phyloP scores from a whole-genome alignment of 169 alveolate species.

The Plasmodium gonderi region DNA sequence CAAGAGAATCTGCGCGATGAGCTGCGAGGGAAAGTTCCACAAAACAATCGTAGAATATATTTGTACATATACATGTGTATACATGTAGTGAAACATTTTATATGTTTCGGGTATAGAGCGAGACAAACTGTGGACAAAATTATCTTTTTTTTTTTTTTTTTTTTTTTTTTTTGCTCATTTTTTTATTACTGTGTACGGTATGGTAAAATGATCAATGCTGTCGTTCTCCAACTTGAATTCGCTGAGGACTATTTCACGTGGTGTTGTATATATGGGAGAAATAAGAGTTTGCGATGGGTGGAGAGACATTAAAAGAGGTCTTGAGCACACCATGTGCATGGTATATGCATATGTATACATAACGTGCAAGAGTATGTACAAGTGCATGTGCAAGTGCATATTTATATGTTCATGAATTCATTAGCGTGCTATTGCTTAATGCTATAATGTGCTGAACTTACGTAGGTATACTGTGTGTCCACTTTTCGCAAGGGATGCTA shows the following conservation, averaged over 20 bases:
- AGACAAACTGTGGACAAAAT: background rate
- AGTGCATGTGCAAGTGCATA: background rate
- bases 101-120: background rate
- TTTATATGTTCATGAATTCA: background rate
- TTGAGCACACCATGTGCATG: no score
- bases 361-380: background rate
- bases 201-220: constrained; percentile 40
- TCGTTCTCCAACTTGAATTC: constrained; percentile 42
- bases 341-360: no score
- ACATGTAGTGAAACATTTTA: background rate
- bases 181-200: constrained; percentile 11
- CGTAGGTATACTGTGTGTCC: constrained; percentile 61
- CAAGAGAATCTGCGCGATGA: constrained; percentile 32
- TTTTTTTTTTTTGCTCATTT: background rate
- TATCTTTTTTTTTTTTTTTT: background rate
- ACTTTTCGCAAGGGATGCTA: constrained; percentile 46
- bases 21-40: background rate
- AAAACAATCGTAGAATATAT: background rate
- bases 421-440: background rate
- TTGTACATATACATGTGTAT: background rate
- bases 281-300: no score
- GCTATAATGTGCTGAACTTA: background rate
- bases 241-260: constrained; percentile 34
- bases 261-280: no score
- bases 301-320: no score